Evolutionary conservation across 768 basidiomycete species (phyloP).

Genomic region (Pleurotus tuber-regium): DNA sequence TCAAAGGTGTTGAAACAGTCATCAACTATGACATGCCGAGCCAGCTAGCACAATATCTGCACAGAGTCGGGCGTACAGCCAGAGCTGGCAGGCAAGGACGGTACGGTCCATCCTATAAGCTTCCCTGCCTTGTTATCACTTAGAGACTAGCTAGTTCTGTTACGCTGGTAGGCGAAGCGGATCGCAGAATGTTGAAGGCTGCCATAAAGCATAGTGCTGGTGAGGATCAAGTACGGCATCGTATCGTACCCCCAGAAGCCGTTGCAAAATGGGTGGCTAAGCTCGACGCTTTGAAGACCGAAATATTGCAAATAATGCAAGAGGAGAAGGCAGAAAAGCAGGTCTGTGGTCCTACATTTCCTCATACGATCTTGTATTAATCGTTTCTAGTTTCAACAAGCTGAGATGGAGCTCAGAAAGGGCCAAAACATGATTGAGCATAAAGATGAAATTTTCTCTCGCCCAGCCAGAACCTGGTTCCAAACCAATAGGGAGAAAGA

Average conservation of each 20-base stretch:
- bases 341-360: slow-evolving; percentile 33
- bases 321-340: slow-evolving; percentile 98
- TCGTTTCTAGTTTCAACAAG: slow-evolving; percentile 64
- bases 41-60: slow-evolving; percentile 90
- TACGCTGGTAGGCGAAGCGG: slow-evolving; percentile 92
- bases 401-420: slow-evolving; percentile 95
- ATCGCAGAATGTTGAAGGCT: slow-evolving; percentile 94
- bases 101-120: slow-evolving; percentile 40
- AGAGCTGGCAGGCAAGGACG: slow-evolving; percentile 92
- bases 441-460: slow-evolving; percentile 85
- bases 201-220: slow-evolving; percentile 85
- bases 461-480: slow-evolving; percentile 99
- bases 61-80: slow-evolving; percentile 96
- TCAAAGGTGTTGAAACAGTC: slow-evolving; percentile 95
- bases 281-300: slow-evolving; percentile 68
- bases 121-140: neutral
- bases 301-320: slow-evolving; percentile 74
- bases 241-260: slow-evolving; percentile 77
- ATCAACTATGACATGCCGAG: slow-evolving; percentile 99
- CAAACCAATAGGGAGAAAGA: slow-evolving; percentile 83
- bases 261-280: slow-evolving; percentile 69
- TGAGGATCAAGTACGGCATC: slow-evolving; percentile 83
- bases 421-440: slow-evolving; percentile 96
- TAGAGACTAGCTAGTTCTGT: slow-evolving; percentile 54
- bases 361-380: slow-evolving; percentile 10